Conservation (phyloP, 2,329 filamentous ascomycete genomes). For the Colletotrichum higginsianum region DNA sequence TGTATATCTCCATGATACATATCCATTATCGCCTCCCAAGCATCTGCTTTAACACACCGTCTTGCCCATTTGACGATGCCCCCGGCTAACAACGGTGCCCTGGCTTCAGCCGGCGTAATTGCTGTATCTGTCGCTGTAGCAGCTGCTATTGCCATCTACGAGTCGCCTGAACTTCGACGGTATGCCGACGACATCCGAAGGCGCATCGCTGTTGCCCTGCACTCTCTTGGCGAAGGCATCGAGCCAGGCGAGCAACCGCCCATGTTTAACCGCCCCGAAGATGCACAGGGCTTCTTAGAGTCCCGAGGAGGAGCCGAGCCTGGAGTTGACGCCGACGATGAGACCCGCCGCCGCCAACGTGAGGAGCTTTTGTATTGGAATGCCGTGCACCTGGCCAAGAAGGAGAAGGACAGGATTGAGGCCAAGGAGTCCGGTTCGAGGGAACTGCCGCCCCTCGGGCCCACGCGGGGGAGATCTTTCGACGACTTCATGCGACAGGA, state of each 20-base stretch:
- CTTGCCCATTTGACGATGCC: conserved; percentile 59
- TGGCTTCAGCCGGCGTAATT: conserved; percentile 71
- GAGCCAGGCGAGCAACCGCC: conserved; percentile 64
- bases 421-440: conserved; percentile 41
- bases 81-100: conserved; percentile 66
- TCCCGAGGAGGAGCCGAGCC: conserved; percentile 63
- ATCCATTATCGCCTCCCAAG: conserved; percentile 13
- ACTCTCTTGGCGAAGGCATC: conserved; percentile 72
- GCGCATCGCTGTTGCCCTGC: conserved; percentile 72
- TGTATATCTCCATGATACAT: conserved; percentile 4
- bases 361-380: conserved; percentile 80
- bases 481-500: conserved; percentile 73
- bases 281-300: conserved; percentile 74
- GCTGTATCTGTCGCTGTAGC: conserved; percentile 71
- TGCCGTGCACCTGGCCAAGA: conserved; percentile 65
- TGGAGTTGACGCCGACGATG: conserved; percentile 74
- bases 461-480: conserved; percentile 62
- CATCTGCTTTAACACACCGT: conserved; percentile 16
- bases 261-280: conserved; percentile 76
- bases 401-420: conserved; percentile 51
- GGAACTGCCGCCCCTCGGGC: conserved; percentile 29
- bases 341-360: conserved; percentile 71
- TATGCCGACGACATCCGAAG: conserved; percentile 74
- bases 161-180: conserved; percentile 74
- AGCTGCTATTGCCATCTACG: conserved; percentile 73